Evolutionary conservation across 2,329 filamentous ascomycete species (phyloP).

Genomic region (Plectosphaerella plurivora): DNA sequence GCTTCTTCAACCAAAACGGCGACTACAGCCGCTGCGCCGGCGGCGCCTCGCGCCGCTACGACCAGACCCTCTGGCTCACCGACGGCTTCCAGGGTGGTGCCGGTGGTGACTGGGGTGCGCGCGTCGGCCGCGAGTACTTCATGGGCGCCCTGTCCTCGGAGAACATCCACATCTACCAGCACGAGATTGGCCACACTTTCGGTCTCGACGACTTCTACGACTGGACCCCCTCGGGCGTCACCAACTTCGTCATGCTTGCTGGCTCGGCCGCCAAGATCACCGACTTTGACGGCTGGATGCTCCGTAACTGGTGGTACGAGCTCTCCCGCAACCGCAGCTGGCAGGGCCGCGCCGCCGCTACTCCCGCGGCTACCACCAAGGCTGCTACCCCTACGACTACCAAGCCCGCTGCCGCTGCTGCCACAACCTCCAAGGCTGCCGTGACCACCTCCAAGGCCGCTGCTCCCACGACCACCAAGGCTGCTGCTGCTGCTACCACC

Average conservation of each 20-base stretch:
- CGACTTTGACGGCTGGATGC: conserved; percentile 45
- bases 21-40: conserved; percentile 32
- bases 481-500: neutral
- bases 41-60: conserved; percentile 33
- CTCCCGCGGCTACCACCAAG: neutral
- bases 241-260: conserved; percentile 40
- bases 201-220: conserved; percentile 35
- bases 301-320: conserved; percentile 39
- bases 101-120: conserved; percentile 41
- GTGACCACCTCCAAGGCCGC: neutral
- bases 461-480: neutral
- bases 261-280: conserved; percentile 35
- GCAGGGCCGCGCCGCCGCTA: conserved; percentile 4
- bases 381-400: conserved; percentile 1
- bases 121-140: conserved; percentile 37
- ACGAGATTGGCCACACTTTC: conserved; percentile 39
- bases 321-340: conserved; percentile 21
- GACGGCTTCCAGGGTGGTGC: conserved; percentile 36
- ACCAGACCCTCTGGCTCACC: conserved; percentile 41
- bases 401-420: conserved; percentile 1
- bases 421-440: neutral
- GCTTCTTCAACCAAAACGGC: conserved; percentile 36
- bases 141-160: conserved; percentile 27
- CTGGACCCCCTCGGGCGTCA: conserved; percentile 35
- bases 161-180: conserved; percentile 38